Base-by-base conservation (phyloP, 345 rosid genomes). In the Gossypium longicalyx region DNA sequence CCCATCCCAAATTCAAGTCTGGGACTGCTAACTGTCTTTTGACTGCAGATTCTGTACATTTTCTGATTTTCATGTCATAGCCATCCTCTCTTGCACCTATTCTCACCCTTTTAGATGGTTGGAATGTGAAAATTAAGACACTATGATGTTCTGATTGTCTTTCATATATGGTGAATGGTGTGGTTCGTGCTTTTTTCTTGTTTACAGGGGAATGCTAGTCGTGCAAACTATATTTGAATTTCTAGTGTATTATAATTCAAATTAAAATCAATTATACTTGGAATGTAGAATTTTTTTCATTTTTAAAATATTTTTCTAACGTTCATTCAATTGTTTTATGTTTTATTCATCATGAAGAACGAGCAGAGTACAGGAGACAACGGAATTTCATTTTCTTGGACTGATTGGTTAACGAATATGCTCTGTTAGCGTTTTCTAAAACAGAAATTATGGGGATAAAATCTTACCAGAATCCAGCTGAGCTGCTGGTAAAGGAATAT, bases 391-490 rank as follows among this genome's bases (percentile, higher is more conserved):
- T 65, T n/a, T 73, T 52, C 29, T 13, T 54, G 29, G 67, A 48
- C 58, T 66, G 54, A 19, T 80, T 78, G 56, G n/a, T 59, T 13
- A 2, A 49, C 74, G 79, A 67, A 38, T 72, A 20, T 80, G 34
- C 41, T 70, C 17, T 70, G 62, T 25, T 73, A 69, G 54, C 62
- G 44, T 78, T 76, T 58, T 70, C 75, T 75, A 25, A 70, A 65
- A 44, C 66, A 41, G 75, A 71, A 34, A 59, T 63, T 41, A 81
- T 83, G 89, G 80, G 61, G 51, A 56, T 75, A 53, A 81, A 79
- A 61, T 79, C 90, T 61, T 88, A 86, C 78, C 87, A 83, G 52
- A 81, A 72, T 78, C 88, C 82, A 67, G 90, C 90, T 19, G 88
- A 86, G 79, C 66, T 74, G 71, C 77, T 89, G 82, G 72, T 89